Base-by-base conservation (phyloP, 495 filamentous ascomycete genomes). In the Penicillium taxi region DNA sequence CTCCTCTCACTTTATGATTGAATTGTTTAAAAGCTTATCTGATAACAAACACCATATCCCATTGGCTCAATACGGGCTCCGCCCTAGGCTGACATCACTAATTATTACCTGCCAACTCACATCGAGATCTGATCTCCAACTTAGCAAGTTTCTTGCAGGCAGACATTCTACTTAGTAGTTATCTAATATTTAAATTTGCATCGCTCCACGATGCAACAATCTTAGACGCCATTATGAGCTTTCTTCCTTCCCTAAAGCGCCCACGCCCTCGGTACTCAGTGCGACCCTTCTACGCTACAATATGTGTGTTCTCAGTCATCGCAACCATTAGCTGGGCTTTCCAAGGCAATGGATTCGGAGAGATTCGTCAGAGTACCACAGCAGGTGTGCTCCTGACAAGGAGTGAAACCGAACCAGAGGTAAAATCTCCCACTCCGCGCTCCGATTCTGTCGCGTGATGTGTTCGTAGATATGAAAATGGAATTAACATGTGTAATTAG, bases 361-460 rank as follows among this genome's bases (percentile, higher is more conserved):
- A 35, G 17, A 18, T 19, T 19, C 37, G 38, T 16, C 26, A 27
- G 26, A 18, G 25, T 39, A 31, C 42, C 12, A 17, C 42, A 24
- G 26, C 35, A 15, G 33, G 29, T 36, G 26, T 37, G 23, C 27
- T 39, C 19, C 42, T 59, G 13, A 11, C 49, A 17, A 54, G 36
- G 26, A 52, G 60, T 14, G 50, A 57, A 12, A 42, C 43, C 12
- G 54, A 52, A 48, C 47, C 45, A 44, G 63, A 68, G 63, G 64
- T 68, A 68, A 39, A 9, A 21, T 27, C n/a, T 42, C 37, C 11
- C 26, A n/a, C n/a, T n/a, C n/a, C n/a, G n/a, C n/a, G n/a, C n/a
- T n/a, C n/a, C n/a, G n/a, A n/a, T n/a, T n/a, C n/a, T n/a, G n/a
- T n/a, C n/a, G n/a, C n/a, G n/a, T n/a, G n/a, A n/a, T n/a, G n/a